phyloP scores from a whole-genome alignment of 257 asterid species.

The Craterostigma plantagineum region DNA sequence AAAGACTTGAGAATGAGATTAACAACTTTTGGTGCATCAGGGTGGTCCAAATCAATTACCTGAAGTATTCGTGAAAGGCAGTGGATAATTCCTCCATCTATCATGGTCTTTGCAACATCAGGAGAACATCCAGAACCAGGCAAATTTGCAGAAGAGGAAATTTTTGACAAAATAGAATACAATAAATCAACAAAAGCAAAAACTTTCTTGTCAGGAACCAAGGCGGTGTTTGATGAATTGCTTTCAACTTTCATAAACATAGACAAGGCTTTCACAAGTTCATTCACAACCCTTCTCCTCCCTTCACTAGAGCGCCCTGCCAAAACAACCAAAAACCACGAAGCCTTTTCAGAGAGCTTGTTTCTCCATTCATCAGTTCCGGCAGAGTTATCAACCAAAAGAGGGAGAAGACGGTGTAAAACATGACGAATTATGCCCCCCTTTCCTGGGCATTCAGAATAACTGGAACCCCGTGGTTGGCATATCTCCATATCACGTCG shows the following conservation, averaged over 20 bases:
- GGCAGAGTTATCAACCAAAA: slow-evolving; percentile 59
- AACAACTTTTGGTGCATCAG: slow-evolving; percentile 86
- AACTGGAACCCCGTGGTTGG: slow-evolving; percentile 49
- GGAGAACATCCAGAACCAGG: slow-evolving; percentile 98
- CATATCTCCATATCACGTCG: slow-evolving; percentile 71
- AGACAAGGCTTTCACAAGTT: slow-evolving; percentile 74
- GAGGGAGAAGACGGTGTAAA: slow-evolving; percentile 70
- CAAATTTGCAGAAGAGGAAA: slow-evolving; percentile 58
- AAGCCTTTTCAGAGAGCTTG: slow-evolving; percentile 88
- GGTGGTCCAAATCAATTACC: slow-evolving; percentile 84
- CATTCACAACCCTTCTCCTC: slow-evolving; percentile 81
- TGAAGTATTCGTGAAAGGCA: slow-evolving; percentile 75
- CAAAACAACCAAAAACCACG: slow-evolving; percentile 86
- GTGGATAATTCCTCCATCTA: slow-evolving; percentile 83
- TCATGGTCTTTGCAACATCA: slow-evolving; percentile 89
- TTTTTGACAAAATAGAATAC: slow-evolving; percentile 75
- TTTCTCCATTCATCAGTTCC: slow-evolving; percentile 93
- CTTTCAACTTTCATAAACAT: slow-evolving; percentile 38
- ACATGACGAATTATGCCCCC: slow-evolving; percentile 89
- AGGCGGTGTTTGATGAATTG: slow-evolving; percentile 27
- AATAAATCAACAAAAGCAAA: slow-evolving; percentile 71
- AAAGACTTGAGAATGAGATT: slow-evolving; percentile 75
- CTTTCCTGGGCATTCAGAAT: slow-evolving; percentile 35
- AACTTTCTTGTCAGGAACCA: slow-evolving; percentile 76
- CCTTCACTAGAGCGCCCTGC: slow-evolving; percentile 96